Evolutionary conservation across 2,329 filamentous ascomycete species (phyloP).

Genomic region (Fusarium annulatum): DNA sequence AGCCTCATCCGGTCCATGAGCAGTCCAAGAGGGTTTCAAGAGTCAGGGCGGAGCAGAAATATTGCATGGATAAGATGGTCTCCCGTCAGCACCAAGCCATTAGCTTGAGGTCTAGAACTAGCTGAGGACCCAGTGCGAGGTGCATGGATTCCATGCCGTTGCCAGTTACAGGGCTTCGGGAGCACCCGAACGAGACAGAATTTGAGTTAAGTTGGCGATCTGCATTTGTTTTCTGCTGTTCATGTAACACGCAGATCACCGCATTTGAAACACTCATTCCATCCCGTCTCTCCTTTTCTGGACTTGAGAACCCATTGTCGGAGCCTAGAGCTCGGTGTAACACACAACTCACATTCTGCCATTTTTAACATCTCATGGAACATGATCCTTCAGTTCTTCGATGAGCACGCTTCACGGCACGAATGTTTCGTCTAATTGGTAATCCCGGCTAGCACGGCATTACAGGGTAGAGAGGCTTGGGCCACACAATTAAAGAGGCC

Average conservation of each 20-base stretch:
- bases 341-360: background rate
- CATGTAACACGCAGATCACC: background rate
- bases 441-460: slow-evolving; percentile 9
- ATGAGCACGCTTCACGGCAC: background rate
- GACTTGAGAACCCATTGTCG: background rate
- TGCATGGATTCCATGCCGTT: background rate
- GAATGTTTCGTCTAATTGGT: background rate
- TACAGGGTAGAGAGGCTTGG: slow-evolving; percentile 3
- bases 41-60: slow-evolving; percentile 25
- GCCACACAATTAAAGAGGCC: background rate
- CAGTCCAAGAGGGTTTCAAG: slow-evolving; percentile 10
- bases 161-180: slow-evolving; percentile 23
- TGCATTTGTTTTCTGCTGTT: background rate
- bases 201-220: background rate
- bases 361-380: background rate
- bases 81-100: slow-evolving; percentile 26
- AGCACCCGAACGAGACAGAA: slow-evolving; percentile 18
- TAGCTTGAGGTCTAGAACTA: slow-evolving; percentile 26
- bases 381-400: background rate
- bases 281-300: background rate
- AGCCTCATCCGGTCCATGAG: slow-evolving; percentile 25
- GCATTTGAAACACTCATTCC: slow-evolving; percentile 8
- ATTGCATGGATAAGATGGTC: slow-evolving; percentile 22
- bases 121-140: slow-evolving; percentile 2
- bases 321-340: background rate